These are phyloP conservation scores for Dendrobium catenatum DNA, from an alignment of 106 monocot genomes.

Conservation along the genomic window DNA sequence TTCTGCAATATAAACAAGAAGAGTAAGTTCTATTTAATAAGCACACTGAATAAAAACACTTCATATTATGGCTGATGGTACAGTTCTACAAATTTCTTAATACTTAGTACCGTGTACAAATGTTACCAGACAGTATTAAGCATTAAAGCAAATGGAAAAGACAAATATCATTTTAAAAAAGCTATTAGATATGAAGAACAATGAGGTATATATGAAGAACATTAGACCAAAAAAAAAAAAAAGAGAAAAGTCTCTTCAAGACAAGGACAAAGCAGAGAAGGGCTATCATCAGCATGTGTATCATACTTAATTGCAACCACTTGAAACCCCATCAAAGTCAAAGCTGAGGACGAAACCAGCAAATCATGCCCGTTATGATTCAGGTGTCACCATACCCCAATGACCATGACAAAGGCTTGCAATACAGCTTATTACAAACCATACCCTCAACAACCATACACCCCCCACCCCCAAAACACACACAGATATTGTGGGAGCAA, in stretches of 20 bases:
- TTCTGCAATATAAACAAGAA: slow-evolving; percentile 11
- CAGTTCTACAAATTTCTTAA: not conserved
- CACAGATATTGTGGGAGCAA: no score
- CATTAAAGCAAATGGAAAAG: not conserved
- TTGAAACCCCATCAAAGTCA: not conserved
- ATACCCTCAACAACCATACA: not conserved
- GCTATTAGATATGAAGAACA: not conserved
- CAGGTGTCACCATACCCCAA: not conserved
- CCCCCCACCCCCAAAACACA: no score
- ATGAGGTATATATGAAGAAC: not conserved
- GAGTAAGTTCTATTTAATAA: not conserved
- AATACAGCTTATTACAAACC: not conserved
- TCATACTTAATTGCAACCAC: not conserved
- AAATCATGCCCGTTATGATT: not conserved
- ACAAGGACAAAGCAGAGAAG: not conserved
- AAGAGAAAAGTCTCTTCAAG: not conserved
- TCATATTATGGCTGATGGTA: not conserved
- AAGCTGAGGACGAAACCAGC: not conserved
- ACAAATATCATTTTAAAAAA: not conserved
- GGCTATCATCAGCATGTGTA: not conserved
- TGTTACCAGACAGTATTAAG: not conserved
- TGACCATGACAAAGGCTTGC: not conserved
- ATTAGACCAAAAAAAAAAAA: not conserved
- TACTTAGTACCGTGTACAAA: not conserved
- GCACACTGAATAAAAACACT: not conserved